These are phyloP conservation scores for Collybia sp. DNA, from an alignment of 768 basidiomycete species.

Conservation along the genomic window DNA sequence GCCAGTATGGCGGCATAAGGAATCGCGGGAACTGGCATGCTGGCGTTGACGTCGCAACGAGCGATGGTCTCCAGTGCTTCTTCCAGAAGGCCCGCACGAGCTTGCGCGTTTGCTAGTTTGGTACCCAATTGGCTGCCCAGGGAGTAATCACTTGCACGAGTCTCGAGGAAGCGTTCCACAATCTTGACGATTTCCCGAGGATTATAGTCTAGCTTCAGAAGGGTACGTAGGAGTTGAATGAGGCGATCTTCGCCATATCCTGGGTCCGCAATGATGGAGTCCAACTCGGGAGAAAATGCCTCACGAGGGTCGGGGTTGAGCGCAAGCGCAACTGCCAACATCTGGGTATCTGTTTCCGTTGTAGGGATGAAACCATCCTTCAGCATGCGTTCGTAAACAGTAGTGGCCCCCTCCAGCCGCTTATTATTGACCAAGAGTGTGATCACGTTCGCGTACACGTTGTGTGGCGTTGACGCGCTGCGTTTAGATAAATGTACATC, in stretches of 20 bases:
- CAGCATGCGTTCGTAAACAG: constrained; percentile 37
- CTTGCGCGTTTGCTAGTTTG: constrained; percentile 30
- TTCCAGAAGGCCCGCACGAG: constrained; percentile 24
- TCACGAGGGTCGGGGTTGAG: constrained; percentile 10
- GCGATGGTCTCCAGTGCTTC: constrained; percentile 21
- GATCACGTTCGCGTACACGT: constrained; percentile 18
- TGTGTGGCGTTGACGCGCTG: constrained; percentile 1
- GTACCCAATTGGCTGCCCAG: constrained; percentile 28
- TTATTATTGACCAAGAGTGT: constrained; percentile 33
- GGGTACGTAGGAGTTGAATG: constrained; percentile 17
- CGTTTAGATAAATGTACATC: too few species aligned
- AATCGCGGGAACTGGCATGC: constrained; percentile 5
- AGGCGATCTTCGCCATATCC: constrained; percentile 23
- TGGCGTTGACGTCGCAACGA: constrained; percentile 12
- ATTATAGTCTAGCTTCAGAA: constrained; percentile 11
- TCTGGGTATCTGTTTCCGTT: constrained; percentile 31
- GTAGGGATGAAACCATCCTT: constrained; percentile 32
- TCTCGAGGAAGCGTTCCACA: constrained; percentile 15
- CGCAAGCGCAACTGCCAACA: constrained; percentile 29
- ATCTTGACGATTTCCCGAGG: constrained; percentile 11
- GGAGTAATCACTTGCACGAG: constrained; percentile 13
- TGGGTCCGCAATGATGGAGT: constrained; percentile 14
- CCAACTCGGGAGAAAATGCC: constrained; percentile 11
- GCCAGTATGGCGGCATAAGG: constrained; percentile 37
- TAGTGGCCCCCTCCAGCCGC: constrained; percentile 30